Evolutionary conservation across 2,329 filamentous ascomycete species (phyloP).

Genomic region (Magnaporthales sp.): DNA sequence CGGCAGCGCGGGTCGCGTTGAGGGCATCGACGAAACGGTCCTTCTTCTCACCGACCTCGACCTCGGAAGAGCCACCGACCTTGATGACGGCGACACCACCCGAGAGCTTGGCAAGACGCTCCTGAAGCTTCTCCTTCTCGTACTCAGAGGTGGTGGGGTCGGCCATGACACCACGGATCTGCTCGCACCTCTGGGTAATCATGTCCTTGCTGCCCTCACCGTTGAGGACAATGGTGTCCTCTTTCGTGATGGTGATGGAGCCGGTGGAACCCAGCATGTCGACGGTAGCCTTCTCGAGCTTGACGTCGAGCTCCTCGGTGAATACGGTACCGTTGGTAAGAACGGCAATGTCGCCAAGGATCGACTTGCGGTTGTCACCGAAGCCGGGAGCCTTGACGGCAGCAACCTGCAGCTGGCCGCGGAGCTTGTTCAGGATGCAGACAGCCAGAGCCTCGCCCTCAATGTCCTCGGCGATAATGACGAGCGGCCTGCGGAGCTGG

Average conservation of each 20-base stretch:
- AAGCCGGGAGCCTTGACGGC: slow-evolving; percentile 99
- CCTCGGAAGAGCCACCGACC: slow-evolving; percentile 94
- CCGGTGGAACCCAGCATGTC: slow-evolving; percentile 96
- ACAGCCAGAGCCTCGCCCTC: slow-evolving; percentile 97
- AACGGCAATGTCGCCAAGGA: slow-evolving; percentile 91
- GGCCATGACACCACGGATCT: slow-evolving; percentile 94
- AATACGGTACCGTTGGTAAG: slow-evolving; percentile 97
- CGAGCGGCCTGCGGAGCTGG: slow-evolving; percentile 85
- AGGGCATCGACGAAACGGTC: slow-evolving; percentile 97
- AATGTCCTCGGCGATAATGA: slow-evolving; percentile 99
- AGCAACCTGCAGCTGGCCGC: slow-evolving; percentile 95
- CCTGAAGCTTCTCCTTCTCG: slow-evolving; percentile 99
- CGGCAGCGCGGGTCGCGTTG: slow-evolving; percentile 94
- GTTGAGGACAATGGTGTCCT: slow-evolving; percentile 98
- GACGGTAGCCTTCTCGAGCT: slow-evolving; percentile 94
- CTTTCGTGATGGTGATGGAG: slow-evolving; percentile 99
- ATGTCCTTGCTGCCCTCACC: slow-evolving; percentile 91
- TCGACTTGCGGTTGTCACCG: slow-evolving; percentile 99
- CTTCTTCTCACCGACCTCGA: slow-evolving; percentile 99
- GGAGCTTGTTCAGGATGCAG: slow-evolving; percentile 99
- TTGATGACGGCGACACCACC: slow-evolving; percentile 99
- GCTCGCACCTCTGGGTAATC: slow-evolving; percentile 93
- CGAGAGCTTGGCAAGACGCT: slow-evolving; percentile 98
- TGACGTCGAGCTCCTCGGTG: slow-evolving; percentile 95
- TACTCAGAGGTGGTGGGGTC: slow-evolving; percentile 96